Conservation (phyloP, 1,284 basidiomycete genomes). For the Anthracocystis panici-leucophaei region DNA sequence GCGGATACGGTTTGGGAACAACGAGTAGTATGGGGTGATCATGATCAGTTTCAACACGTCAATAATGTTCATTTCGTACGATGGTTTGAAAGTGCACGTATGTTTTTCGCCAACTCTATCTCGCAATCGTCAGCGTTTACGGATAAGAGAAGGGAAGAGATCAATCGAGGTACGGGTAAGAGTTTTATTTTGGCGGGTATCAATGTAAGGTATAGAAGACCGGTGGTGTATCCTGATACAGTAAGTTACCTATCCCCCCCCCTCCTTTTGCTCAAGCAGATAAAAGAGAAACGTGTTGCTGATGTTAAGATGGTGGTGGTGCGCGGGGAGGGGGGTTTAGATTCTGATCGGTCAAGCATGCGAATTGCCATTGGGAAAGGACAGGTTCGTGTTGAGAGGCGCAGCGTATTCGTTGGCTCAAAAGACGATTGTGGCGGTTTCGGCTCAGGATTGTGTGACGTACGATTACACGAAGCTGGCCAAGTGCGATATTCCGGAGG, state of each 20-base stretch:
- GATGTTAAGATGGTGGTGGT: not conserved
- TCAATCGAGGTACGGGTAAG: conserved; percentile 48
- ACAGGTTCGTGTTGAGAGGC: conserved; percentile 48
- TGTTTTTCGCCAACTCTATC: conserved; percentile 46
- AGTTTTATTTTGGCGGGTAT: conserved; percentile 59
- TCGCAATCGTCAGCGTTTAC: conserved; percentile 6
- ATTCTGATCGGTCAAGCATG: conserved; percentile 54
- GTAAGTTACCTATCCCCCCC: conserved; percentile 35
- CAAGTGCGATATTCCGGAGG: conserved; percentile 56
- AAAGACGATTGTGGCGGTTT: conserved; percentile 52
- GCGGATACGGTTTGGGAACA: conserved; percentile 39
- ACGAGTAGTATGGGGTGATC: conserved; percentile 55
- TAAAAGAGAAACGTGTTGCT: not conserved
- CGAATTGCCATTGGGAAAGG: conserved; percentile 43
- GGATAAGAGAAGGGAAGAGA: conserved; percentile 30
- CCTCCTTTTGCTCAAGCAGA: not conserved
- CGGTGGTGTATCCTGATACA: conserved; percentile 56
- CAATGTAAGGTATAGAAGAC: conserved; percentile 59
- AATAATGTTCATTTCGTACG: conserved; percentile 65
- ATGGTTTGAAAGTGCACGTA: conserved; percentile 60
- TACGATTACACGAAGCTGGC: conserved; percentile 57
- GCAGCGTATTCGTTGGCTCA: conserved; percentile 52
- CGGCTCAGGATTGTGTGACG: conserved; percentile 52
- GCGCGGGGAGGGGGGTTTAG: conserved; percentile 5
- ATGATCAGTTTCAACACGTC: conserved; percentile 62